phyloP scores from a whole-genome alignment of 2,329 filamentous ascomycete genomes.

The Cytospora mali region DNA sequence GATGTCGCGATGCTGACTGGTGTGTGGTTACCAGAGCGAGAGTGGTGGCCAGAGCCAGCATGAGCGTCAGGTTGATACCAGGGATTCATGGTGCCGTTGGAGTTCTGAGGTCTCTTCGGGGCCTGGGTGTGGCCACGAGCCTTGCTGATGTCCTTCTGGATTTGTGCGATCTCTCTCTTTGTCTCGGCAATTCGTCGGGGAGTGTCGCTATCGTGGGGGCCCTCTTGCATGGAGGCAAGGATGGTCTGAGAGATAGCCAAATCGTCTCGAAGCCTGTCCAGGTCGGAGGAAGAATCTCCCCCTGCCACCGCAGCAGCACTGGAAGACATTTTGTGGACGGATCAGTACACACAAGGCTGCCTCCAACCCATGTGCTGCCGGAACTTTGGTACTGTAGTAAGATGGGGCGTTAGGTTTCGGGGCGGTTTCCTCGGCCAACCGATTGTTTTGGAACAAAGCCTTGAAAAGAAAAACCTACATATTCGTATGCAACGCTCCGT shows the following conservation, averaged over 20 bases:
- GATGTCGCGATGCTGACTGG: constrained; percentile 18
- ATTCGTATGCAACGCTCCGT: not conserved
- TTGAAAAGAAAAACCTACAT: not conserved
- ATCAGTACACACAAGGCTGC: not conserved
- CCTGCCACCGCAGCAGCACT: constrained; percentile 4
- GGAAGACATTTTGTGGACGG: constrained; percentile 17
- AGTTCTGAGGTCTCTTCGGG: constrained; percentile 5
- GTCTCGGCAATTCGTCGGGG: constrained; percentile 35
- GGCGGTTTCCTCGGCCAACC: not conserved
- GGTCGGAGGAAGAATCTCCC: constrained; percentile 3
- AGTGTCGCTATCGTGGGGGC: constrained; percentile 32
- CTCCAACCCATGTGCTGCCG: not conserved
- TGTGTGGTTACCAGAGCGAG: constrained; percentile 16
- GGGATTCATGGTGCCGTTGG: constrained; percentile 8
- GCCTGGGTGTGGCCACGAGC: constrained; percentile 17
- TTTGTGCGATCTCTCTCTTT: constrained; percentile 23
- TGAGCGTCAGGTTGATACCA: constrained; percentile 5
- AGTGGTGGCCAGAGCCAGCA: constrained; percentile 10
- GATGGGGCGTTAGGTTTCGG: not conserved
- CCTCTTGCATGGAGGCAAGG: constrained; percentile 45
- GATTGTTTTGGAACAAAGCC: not conserved
- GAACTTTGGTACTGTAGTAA: not conserved
- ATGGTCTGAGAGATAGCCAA: constrained; percentile 47
- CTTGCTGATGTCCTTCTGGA: constrained; percentile 38
- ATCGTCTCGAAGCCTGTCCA: constrained; percentile 41